Conservation (phyloP, 2,329 filamentous ascomycete genomes). For the Xylogone sp. region DNA sequence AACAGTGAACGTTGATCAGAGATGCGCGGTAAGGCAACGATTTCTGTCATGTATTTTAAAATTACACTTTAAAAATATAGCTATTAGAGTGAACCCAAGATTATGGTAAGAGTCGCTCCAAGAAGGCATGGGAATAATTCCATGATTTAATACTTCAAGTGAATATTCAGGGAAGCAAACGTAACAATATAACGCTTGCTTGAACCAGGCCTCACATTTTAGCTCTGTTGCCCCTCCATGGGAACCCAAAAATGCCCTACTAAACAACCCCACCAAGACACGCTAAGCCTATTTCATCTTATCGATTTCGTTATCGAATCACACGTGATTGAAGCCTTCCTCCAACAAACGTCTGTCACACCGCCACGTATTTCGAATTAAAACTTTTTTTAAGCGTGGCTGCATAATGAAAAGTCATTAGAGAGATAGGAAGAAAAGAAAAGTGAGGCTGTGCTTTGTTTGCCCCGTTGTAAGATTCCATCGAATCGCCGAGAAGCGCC, state of each 20-base stretch:
- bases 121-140: too few species aligned
- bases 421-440: neutral
- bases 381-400: neutral
- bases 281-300: neutral
- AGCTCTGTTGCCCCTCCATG: neutral
- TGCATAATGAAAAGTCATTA: neutral
- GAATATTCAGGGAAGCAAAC: neutral
- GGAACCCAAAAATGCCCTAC: neutral
- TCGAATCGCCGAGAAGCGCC: neutral
- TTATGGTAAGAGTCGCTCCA: too few species aligned
- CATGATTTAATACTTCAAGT: too few species aligned
- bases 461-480: neutral
- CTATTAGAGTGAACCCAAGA: too few species aligned
- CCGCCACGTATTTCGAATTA: neutral
- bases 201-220: neutral
- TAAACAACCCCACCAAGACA: neutral
- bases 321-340: neutral
- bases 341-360: neutral
- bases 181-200: too few species aligned
- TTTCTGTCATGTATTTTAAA: too few species aligned
- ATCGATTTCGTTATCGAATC: neutral
- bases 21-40: too few species aligned
- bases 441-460: neutral
- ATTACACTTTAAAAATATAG: too few species aligned
- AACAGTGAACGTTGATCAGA: too few species aligned